Evolutionary conservation across 148 eudicot species (phyloP).

Genomic region (Salicornia ramosissima): DNA sequence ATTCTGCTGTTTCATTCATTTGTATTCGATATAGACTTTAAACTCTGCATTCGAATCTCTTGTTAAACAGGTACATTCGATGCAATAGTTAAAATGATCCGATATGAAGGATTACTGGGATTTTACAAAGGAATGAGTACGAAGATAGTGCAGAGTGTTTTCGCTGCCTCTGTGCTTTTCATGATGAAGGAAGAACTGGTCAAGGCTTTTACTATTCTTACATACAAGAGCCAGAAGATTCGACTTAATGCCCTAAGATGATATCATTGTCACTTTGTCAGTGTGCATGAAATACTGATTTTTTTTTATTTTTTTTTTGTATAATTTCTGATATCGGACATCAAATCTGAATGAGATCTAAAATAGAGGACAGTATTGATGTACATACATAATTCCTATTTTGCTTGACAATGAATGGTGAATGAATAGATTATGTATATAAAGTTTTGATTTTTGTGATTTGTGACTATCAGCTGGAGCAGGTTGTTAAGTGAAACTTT

Average conservation of each 20-base stretch:
- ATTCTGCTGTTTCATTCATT: background rate
- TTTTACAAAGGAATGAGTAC: conserved; percentile 98
- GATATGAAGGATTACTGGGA: conserved; percentile 67
- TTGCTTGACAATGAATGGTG: background rate
- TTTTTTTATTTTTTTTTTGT: background rate
- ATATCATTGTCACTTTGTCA: conserved; percentile 12
- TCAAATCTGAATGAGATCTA: background rate
- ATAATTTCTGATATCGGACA: no score
- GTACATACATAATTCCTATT: background rate
- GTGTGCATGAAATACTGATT: background rate
- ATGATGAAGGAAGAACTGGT: conserved; percentile 94
- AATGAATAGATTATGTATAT: no score
- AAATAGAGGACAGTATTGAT: background rate
- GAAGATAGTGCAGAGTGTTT: conserved; percentile 87
- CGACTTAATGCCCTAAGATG: conserved; percentile 32
- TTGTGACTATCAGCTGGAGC: background rate
- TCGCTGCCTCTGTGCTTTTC: conserved; percentile 91
- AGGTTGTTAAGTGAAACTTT: no score
- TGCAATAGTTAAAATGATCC: conserved; percentile 80
- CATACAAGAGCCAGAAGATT: conserved; percentile 39
- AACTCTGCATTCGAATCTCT: background rate
- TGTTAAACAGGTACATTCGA: conserved; percentile 64
- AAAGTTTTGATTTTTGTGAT: no score
- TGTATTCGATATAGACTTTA: background rate
- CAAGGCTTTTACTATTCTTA: conserved; percentile 41